Conservation (phyloP, 176 grass and related monocot genomes). For the Rhynchospora tenuis region DNA sequence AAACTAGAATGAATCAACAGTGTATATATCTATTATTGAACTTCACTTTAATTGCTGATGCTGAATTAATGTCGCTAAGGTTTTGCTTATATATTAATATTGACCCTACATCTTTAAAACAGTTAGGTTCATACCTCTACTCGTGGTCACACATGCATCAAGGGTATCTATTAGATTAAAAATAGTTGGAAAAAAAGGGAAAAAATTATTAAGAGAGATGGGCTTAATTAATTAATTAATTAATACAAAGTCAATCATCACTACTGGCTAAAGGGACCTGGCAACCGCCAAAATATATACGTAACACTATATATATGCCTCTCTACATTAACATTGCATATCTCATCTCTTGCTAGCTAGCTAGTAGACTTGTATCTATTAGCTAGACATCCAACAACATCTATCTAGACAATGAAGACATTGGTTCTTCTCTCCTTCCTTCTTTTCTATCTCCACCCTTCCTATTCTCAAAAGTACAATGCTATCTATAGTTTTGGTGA, state of each 20-base stretch:
- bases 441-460: slow-evolving; percentile 12
- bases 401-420: slow-evolving; percentile 25
- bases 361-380: slow-evolving; percentile 16
- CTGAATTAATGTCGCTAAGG: background rate
- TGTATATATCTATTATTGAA: background rate
- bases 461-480: slow-evolving; percentile 57
- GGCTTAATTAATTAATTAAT: background rate
- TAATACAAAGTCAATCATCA: background rate
- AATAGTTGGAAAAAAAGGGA: background rate
- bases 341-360: slow-evolving; percentile 15
- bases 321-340: slow-evolving; percentile 12
- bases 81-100: background rate
- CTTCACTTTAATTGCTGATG: background rate
- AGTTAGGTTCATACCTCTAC: background rate
- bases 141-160: slow-evolving; percentile 10
- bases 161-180: background rate
- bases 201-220: slow-evolving; percentile 3
- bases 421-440: slow-evolving; percentile 19
- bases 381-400: slow-evolving; percentile 1
- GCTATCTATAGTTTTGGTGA: slow-evolving; percentile 86
- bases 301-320: slow-evolving; percentile 19
- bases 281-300: slow-evolving; percentile 9
- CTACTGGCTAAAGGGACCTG: slow-evolving; percentile 12
- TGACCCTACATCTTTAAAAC: background rate
- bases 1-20: background rate